Evolutionary conservation across 2,329 filamentous ascomycete genomes (phyloP).

Genomic region (Ceratocystis cubensis): DNA sequence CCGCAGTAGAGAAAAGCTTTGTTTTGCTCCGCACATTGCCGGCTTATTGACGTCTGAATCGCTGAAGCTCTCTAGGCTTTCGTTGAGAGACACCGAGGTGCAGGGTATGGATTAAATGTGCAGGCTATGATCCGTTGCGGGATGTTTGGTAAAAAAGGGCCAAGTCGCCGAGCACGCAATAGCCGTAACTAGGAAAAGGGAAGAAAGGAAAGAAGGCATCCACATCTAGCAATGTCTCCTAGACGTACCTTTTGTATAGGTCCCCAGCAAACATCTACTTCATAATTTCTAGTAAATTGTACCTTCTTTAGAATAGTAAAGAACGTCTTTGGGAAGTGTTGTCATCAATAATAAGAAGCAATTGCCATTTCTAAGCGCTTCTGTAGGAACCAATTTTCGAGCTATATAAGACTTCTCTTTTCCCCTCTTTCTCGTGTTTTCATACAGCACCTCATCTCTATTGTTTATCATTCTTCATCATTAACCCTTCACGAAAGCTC

Average conservation of each 20-base stretch:
- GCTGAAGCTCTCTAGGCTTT: neutral
- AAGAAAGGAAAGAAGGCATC: neutral
- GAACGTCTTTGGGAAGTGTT: neutral
- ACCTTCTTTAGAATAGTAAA: neutral
- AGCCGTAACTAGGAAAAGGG: neutral
- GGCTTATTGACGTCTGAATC: neutral
- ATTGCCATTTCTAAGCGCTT: conserved; percentile 18
- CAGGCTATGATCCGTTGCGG: neutral
- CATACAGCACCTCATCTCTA: neutral
- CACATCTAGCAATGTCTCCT: neutral
- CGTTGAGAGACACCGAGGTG: neutral
- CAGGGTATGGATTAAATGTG: neutral
- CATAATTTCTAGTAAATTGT: neutral
- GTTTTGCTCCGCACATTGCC: neutral
- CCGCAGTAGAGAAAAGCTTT: neutral
- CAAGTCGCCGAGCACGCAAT: conserved; percentile 20
- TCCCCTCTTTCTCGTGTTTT: conserved; percentile 12
- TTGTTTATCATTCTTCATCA: neutral
- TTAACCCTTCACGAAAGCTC: neutral
- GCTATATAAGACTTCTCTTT: conserved; percentile 18
- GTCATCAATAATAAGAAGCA: conserved; percentile 3
- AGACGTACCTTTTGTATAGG: conserved; percentile 12
- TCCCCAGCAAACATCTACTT: conserved; percentile 8
- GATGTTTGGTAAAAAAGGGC: conserved; percentile 8
- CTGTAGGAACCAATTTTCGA: neutral